These are phyloP conservation scores for Saccharomyces hybrid DNA, from an alignment of 1,139 yeast species.

Conservation along the genomic window DNA sequence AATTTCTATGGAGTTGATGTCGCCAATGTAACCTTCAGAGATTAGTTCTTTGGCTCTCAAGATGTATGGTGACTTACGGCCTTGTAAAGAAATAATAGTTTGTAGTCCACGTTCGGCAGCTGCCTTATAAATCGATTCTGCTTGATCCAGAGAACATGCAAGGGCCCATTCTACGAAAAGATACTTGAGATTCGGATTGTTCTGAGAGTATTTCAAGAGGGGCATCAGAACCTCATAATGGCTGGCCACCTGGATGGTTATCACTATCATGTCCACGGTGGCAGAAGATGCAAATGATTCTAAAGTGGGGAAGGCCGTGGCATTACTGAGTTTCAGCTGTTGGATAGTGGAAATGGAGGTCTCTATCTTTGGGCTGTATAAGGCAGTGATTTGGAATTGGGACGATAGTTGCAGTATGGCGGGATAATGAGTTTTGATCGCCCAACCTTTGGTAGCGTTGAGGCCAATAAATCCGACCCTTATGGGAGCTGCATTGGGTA, in stretches of 20 bases:
- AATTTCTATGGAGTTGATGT: constrained; percentile 24
- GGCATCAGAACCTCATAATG: constrained; percentile 16
- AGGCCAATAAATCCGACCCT: constrained; percentile 25
- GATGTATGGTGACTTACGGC: constrained; percentile 26
- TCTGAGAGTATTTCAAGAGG: constrained; percentile 16
- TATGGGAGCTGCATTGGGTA: constrained; percentile 22
- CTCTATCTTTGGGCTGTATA: constrained; percentile 17
- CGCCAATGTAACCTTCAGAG: constrained; percentile 24
- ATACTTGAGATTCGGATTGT: constrained; percentile 20
- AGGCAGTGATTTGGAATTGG: constrained; percentile 24
- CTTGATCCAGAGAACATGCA: constrained; percentile 19
- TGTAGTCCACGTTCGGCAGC: constrained; percentile 21
- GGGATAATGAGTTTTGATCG: constrained; percentile 25
- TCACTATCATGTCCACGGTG: constrained; percentile 23
- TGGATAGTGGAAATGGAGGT: constrained; percentile 19
- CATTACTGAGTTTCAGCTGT: constrained; percentile 18
- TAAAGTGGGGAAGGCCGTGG: constrained; percentile 21
- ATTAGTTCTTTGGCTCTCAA: constrained; percentile 26
- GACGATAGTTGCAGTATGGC: constrained; percentile 25
- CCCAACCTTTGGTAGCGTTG: constrained; percentile 23
- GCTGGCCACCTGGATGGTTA: constrained; percentile 18
- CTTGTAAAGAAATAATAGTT: constrained; percentile 25
- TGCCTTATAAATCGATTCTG: constrained; percentile 20
- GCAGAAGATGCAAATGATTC: constrained; percentile 17
- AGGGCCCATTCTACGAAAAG: constrained; percentile 26